These are phyloP conservation scores for Lolium perenne DNA, from an alignment of 176 grass and related monocot species.

Conservation along the genomic window DNA sequence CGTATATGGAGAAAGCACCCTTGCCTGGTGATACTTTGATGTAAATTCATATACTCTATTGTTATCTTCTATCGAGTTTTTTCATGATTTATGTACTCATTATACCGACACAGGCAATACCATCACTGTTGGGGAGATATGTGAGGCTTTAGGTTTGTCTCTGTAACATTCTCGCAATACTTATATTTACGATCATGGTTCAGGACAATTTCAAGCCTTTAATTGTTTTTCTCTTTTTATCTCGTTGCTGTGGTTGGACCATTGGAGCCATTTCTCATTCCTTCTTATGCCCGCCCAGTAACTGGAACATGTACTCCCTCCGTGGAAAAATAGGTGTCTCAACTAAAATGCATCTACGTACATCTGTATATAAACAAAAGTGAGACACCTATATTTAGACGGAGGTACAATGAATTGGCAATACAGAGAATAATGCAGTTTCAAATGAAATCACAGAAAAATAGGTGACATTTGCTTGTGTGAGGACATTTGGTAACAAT, in stretches of 20 bases:
- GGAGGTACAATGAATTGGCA: not conserved
- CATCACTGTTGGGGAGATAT: conserved; percentile 63
- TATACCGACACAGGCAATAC: conserved; percentile 62
- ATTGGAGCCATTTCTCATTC: not conserved
- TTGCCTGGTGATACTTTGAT: conserved; percentile 94
- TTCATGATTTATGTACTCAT: conserved; percentile 57
- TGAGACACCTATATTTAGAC: no score
- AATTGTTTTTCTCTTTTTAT: not conserved
- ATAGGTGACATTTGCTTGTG: no score
- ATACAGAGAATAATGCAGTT: not conserved
- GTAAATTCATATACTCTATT: conserved; percentile 43
- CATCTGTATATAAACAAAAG: no score
- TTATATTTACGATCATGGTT: not conserved
- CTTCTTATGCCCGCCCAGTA: no score
- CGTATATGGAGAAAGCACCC: conserved; percentile 82
- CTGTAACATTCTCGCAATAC: conserved; percentile 33
- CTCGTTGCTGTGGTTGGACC: not conserved
- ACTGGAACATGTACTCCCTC: not conserved
- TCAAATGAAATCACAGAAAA: no score
- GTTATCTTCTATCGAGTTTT: conserved; percentile 21
- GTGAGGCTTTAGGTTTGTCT: conserved; percentile 44
- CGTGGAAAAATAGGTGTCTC: no score
- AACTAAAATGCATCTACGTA: no score
- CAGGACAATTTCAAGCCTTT: not conserved
- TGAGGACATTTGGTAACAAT: no score